Evolutionary conservation across 257 asterid genomes (phyloP), one percentile per base, ranked within the genome.

Genomic region (Gentiana straminea): DNA sequence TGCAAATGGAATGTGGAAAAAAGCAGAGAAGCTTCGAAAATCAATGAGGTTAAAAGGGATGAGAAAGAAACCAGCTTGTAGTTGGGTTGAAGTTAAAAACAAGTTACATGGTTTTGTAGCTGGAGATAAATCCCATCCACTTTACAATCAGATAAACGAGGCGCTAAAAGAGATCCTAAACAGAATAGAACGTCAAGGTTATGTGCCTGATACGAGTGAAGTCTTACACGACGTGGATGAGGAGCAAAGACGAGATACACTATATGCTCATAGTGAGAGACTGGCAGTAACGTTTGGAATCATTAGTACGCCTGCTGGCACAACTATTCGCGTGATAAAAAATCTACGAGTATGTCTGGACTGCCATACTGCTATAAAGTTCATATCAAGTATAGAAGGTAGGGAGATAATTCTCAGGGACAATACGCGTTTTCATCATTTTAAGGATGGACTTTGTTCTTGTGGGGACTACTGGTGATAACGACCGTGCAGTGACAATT

Each of bases 41-140:
- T 43, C 49, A 1, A 76, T 81, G 95, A 79, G 71, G 49, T 77
- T 59, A 70, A 82, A 84, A 60, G 84, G 91, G 68, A 61, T 90
- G 78, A 72, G 62, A 37, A 90, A 90, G 73, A 51, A 59, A 56
- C 80, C 82, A 45, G 94, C 84, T 52, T 82, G 89, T 68, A 90
- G 96, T 70, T 86, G 95, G 96, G 72, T 86, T 46, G 98, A 90
- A 65, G 82, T 84, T 34, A 76, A 77, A 74, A 74, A 75, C 63
- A 59, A 73, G 55, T 67, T 89, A 41, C 95, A 89, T 64, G 84
- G 74, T 67, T 84, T 84, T 60, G 79, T 78, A 51, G 70, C 88
- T 13, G 95, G 86, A 61, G 90, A 85, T 54, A 83, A 65, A 56
- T 81, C 63, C 47, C 97, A 82, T 71, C 81, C 90, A n/a, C 76